Base-by-base conservation (phyloP, 441 rosid species). In the Euphorbia celastroides region DNA sequence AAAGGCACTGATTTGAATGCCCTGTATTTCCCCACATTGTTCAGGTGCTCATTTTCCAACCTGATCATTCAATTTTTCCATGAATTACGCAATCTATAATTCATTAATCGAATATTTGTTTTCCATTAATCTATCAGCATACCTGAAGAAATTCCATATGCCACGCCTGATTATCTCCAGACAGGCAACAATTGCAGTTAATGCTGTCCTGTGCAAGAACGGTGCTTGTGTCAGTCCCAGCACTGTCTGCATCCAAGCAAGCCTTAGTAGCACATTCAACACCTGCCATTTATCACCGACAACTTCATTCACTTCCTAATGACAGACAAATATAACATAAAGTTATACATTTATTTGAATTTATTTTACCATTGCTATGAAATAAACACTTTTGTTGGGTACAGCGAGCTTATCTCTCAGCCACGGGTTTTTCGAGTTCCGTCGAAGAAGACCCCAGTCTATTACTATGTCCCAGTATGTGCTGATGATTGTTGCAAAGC, bases 61-160 rank as follows among this genome's bases (percentile, higher is more conserved):
- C 97, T 90, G 71, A 44, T 52, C 55, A 67, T 34, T 71, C 26
- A 57, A 16, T 17, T 26, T 65, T 56, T 70, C 38, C 26, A 70
- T 26, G 12, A 5, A 60, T 19, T 25, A 19, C 38, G 12, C 17
- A 25, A 48, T 46, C 59, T 13, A 23, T 38, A n/a, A 7, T 19
- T 60, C 14, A 51, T 57, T 3, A 41, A 26, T 42, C 30, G 23
- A 32, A 3, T 55, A 14, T 19, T n/a, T 52, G 8, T 52, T 55
- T 55, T 9, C 6, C 12, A 17, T 48, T 17, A 17, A 17, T 55
- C 5, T 0, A 26, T 14, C 0, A 10, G 20, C 34, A 59, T 76
- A 87, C 98, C 96, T 89, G 85, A 92, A 89, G 70, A 92, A 92
- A 74, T 88, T 89, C 96, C 96, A 92, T 38, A 92, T 86, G 60